Base-by-base conservation (phyloP, 345 rosid genomes). In the Lepidium sativum region DNA sequence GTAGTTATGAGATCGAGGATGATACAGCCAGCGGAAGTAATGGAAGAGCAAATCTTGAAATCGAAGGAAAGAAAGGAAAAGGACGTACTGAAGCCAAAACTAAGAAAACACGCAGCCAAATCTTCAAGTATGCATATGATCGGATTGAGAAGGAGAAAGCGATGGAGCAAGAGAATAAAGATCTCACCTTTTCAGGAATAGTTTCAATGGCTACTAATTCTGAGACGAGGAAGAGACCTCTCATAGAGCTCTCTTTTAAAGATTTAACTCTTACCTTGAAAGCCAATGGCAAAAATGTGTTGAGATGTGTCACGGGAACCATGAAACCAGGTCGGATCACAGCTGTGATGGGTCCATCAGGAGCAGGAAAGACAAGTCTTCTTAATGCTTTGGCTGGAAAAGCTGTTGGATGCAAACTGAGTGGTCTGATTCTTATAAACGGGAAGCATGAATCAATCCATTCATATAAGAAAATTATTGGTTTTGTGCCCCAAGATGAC, bases 311-410 rank as follows among this genome's bases (percentile, higher is more conserved):
- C 18, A 88, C 96, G 1, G 97, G 97, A 58, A 91, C 60, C 66
- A 72, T 94, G 56, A 85, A 73, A 62, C 95, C 97, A 18, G 95
- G 97, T 21, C 84, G 87, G 42, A 77, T 94, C 39, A 81, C 96
- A 5, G 87, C 99, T 54, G 96, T 90, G 67, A 94, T 90, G 99
- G 99, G 99, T 64, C 99, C 97, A 43, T 94, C 99, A 15, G 96
- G 97, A 49, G 97, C 99, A 56, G 97, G 99, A 34, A 88, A 90
- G 79, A 94, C 96, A n/a, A 84, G 92, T 4, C 92, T 90, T 62
- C 86, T 94, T 13, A 82, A 89, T 61, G 92, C 97, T 41, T 76
- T 94, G 55, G 96, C 89, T 6, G 97, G 97, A 31, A 94, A 86
- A 81, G 83, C 97, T 20, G 77, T 83, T 25, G 95, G 95, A 9